Conservation (phyloP, 2,329 filamentous ascomycete genomes). For the Triangularia setosa region DNA sequence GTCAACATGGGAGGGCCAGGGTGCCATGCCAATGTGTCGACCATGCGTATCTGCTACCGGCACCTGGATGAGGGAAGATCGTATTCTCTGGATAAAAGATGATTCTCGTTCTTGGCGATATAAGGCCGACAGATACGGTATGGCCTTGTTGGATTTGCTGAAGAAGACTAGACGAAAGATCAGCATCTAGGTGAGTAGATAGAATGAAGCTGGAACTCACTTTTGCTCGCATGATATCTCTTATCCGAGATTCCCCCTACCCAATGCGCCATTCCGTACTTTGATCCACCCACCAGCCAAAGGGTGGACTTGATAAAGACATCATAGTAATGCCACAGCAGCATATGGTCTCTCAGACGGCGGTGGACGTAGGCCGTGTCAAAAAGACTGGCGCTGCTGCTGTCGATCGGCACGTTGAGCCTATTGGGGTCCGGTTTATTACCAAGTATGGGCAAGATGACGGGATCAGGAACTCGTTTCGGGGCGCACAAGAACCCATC, state of each 20-base stretch:
- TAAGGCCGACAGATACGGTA: conserved; percentile 15
- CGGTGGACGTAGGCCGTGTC: conserved; percentile 49
- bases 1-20: conserved; percentile 41
- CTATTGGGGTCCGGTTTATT: conserved; percentile 15
- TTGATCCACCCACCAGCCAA: conserved; percentile 41
- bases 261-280: conserved; percentile 45
- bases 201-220: no score
- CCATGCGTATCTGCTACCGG: conserved; percentile 36
- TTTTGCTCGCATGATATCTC: no score
- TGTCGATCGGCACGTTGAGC: conserved; percentile 46
- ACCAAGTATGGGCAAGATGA: conserved; percentile 10
- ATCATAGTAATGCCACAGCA: conserved; percentile 46
- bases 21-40: conserved; percentile 40
- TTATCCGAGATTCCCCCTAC: conserved; percentile 40
- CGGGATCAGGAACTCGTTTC: no score
- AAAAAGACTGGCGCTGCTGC: conserved; percentile 44
- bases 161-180: no score
- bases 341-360: conserved; percentile 38
- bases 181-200: no score
- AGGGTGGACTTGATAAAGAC: conserved; percentile 42
- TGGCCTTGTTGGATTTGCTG: no score
- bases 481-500: conserved; percentile 34
- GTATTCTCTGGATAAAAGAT: conserved; percentile 34
- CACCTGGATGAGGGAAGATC: conserved; percentile 38
- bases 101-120: conserved; percentile 26